phyloP scores from a whole-genome alignment of 1,139 yeast species.

The Lizanozyma gosingica region DNA sequence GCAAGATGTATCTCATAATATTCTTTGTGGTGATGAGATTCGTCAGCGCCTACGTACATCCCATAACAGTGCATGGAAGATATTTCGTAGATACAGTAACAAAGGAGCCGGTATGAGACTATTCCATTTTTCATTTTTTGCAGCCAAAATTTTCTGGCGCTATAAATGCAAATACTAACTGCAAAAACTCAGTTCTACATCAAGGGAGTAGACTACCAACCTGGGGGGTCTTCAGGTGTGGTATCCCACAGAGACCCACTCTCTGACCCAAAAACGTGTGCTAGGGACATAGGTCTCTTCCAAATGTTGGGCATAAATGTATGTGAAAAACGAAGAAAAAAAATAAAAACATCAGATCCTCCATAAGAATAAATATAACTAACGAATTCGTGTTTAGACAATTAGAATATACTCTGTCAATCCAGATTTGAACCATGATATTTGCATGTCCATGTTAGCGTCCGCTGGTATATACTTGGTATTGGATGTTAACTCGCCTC shows the following conservation, averaged over 20 bases:
- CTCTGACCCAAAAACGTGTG: slow-evolving; percentile 59
- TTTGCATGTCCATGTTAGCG: slow-evolving; percentile 86
- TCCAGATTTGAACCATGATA: slow-evolving; percentile 76
- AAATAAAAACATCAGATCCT: too few species aligned
- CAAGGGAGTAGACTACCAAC: slow-evolving; percentile 79
- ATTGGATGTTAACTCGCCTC: slow-evolving; percentile 85
- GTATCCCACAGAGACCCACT: slow-evolving; percentile 57
- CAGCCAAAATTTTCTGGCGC: neutral
- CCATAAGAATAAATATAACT: slow-evolving; percentile 15
- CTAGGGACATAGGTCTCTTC: slow-evolving; percentile 65
- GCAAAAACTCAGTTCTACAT: slow-evolving; percentile 49
- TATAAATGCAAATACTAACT: neutral
- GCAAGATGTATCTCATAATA: neutral
- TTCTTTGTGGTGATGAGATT: neutral
- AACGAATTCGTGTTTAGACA: slow-evolving; percentile 30
- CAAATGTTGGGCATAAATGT: slow-evolving; percentile 72
- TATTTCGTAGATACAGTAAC: slow-evolving; percentile 75
- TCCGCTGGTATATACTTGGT: slow-evolving; percentile 87
- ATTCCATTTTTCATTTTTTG: neutral
- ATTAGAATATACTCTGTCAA: slow-evolving; percentile 81
- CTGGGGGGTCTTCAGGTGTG: slow-evolving; percentile 75
- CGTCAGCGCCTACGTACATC: slow-evolving; percentile 34
- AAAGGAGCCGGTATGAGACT: slow-evolving; percentile 52
- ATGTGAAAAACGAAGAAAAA: too few species aligned
- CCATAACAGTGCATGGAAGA: slow-evolving; percentile 54